These are phyloP conservation scores for Pulveroboletus sp. DNA, from an alignment of 768 basidiomycete species.

Conservation along the genomic window DNA sequence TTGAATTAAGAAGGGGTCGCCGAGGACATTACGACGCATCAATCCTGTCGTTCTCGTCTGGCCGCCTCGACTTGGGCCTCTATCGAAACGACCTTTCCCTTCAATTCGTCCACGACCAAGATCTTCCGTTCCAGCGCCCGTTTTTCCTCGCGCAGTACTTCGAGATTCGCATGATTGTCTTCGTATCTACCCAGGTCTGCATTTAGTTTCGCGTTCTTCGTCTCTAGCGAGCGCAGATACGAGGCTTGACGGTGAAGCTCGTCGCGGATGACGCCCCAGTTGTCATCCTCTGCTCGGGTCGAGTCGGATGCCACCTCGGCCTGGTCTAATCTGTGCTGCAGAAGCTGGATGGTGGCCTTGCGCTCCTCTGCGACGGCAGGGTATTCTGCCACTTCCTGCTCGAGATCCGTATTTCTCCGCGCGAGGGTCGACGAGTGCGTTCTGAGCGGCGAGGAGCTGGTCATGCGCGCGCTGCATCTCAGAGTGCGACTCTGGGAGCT, in stretches of 20 bases:
- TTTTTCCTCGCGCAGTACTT: slow-evolving; percentile 75
- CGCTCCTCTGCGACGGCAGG: slow-evolving; percentile 41
- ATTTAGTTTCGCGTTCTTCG: slow-evolving; percentile 50
- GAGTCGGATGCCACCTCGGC: slow-evolving; percentile 35
- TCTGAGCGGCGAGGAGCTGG: slow-evolving; percentile 50
- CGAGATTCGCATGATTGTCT: slow-evolving; percentile 55
- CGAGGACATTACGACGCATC: slow-evolving; percentile 35
- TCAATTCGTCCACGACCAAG: slow-evolving; percentile 46
- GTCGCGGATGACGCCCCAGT: slow-evolving; percentile 60
- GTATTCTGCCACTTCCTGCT: slow-evolving; percentile 44
- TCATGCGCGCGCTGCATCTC: slow-evolving; percentile 44
- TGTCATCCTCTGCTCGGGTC: slow-evolving; percentile 42
- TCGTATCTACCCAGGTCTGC: slow-evolving; percentile 52
- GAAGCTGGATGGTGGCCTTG: slow-evolving; percentile 35
- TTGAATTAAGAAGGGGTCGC: slow-evolving; percentile 3
- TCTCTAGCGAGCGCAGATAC: slow-evolving; percentile 58
- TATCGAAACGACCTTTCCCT: slow-evolving; percentile 50
- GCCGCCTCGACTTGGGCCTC: slow-evolving; percentile 66
- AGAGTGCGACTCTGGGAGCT: slow-evolving; percentile 56
- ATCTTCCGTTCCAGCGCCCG: slow-evolving; percentile 55
- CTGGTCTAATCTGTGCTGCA: slow-evolving; percentile 50
- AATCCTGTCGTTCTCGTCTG: slow-evolving; percentile 52
- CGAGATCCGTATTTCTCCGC: slow-evolving; percentile 44
- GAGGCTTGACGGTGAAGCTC: slow-evolving; percentile 64
- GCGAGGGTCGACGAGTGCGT: slow-evolving; percentile 47